phyloP scores from a whole-genome alignment of 306 rosid species.

The Oxytropis ochrocephala region DNA sequence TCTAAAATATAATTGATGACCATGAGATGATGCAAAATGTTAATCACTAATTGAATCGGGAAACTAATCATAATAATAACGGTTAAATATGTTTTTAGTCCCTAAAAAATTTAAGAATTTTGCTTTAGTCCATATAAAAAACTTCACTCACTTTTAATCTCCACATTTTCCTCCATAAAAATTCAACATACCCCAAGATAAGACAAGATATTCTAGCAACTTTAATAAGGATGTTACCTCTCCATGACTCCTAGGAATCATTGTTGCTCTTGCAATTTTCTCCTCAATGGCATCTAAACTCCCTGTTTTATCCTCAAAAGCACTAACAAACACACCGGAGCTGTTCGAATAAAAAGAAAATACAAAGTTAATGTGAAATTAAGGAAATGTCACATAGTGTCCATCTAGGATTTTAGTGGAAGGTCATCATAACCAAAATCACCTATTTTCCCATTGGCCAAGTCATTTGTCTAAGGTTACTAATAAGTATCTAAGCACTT shows the following conservation, averaged over 20 bases:
- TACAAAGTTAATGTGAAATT: neutral
- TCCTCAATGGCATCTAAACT: constrained; percentile 61
- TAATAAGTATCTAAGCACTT: too few relatives aligned
- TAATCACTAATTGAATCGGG: too few relatives aligned
- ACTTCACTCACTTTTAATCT: too few relatives aligned
- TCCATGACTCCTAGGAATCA: constrained; percentile 82
- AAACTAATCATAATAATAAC: too few relatives aligned
- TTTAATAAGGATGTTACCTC: constrained; percentile 50
- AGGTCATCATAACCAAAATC: neutral
- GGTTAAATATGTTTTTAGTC: too few relatives aligned
- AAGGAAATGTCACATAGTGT: constrained; percentile 12
- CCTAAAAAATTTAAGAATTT: too few relatives aligned
- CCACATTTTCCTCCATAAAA: too few relatives aligned
- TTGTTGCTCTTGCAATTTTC: constrained; percentile 81
- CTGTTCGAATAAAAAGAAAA: constrained; percentile 36
- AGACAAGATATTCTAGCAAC: neutral
- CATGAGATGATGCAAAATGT: too few relatives aligned
- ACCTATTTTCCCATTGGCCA: neutral
- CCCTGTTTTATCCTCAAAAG: constrained; percentile 72
- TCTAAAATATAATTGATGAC: too few relatives aligned
- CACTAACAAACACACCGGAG: constrained; percentile 74
- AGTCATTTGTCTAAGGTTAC: constrained; percentile 3
- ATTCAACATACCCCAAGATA: too few relatives aligned
- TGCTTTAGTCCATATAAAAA: too few relatives aligned
- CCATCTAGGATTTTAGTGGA: neutral